These are phyloP conservation scores for Beauveria sp. DNA, from an alignment of 2,329 filamentous ascomycete genomes.

Conservation along the genomic window DNA sequence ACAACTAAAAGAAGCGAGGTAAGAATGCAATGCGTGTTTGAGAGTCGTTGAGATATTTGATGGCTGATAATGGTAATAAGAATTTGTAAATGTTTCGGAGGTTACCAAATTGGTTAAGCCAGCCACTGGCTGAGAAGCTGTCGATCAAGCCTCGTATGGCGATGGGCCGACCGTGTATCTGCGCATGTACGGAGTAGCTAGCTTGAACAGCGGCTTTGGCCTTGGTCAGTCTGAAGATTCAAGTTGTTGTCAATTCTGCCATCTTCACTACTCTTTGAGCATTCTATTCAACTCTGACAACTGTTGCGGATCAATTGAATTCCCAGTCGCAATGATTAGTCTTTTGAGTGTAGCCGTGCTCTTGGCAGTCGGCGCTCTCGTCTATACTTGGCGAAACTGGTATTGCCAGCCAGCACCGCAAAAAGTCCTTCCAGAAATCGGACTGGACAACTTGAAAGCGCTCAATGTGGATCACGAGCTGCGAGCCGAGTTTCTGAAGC, in stretches of 20 bases:
- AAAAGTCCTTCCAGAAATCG: not conserved
- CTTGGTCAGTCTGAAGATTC: not conserved
- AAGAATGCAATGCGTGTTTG: not conserved
- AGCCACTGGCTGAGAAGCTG: not conserved
- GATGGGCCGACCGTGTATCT: not conserved
- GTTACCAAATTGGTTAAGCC: not conserved
- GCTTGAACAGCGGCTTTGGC: not conserved
- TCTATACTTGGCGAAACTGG: not conserved
- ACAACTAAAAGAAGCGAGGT: not conserved
- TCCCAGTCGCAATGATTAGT: not conserved
- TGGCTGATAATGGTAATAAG: not conserved
- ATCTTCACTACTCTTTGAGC: too few species aligned
- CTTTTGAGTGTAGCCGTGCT: not conserved
- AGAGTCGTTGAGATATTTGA: not conserved
- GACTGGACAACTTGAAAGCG: not conserved
- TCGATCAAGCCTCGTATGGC: not conserved
- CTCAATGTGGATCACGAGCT: not conserved
- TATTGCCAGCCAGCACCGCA: not conserved
- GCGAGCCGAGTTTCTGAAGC: not conserved
- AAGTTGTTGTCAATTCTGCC: not conserved
- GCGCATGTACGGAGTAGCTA: too few species aligned
- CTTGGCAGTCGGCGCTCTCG: not conserved
- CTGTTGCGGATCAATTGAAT: not conserved
- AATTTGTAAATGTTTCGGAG: not conserved
- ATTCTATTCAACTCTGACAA: not conserved